Conservation (phyloP, 306 rosid species). For the Arachis stenosperma region DNA sequence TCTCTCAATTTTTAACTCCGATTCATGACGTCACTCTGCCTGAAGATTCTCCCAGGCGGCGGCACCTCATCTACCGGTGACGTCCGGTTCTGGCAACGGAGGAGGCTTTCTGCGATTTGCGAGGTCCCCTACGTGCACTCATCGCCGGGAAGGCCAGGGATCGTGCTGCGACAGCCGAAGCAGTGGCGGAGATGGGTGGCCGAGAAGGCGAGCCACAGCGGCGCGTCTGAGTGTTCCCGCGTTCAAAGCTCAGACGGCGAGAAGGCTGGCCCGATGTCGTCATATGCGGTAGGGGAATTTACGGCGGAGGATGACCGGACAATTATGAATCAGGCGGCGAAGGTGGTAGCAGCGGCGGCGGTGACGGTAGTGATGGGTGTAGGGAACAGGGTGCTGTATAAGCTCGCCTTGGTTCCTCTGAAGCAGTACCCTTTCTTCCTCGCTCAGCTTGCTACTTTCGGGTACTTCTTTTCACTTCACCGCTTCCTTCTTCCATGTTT, state of each 20-base stretch:
- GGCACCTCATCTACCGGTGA: constrained; percentile 18
- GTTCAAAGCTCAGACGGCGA: constrained; percentile 38
- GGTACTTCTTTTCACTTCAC: constrained; percentile 49
- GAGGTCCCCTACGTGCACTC: constrained; percentile 21
- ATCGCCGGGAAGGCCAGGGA: neutral
- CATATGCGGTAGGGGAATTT: constrained; percentile 37
- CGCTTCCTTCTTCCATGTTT: neutral
- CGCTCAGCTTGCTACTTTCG: constrained; percentile 90
- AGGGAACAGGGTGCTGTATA: constrained; percentile 78
- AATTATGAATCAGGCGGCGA: constrained; percentile 49
- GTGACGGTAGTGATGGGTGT: constrained; percentile 77
- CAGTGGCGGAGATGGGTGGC: neutral
- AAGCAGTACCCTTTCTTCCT: constrained; percentile 88
- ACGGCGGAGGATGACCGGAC: constrained; percentile 29
- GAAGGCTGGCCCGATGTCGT: constrained; percentile 36
- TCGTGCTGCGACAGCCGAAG: constrained; percentile 37
- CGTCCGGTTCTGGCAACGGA: constrained; percentile 21
- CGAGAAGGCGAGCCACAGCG: constrained; percentile 40
- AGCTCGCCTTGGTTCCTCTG: constrained; percentile 86
- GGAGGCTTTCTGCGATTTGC: constrained; percentile 21
- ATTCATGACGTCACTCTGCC: constrained; percentile 52
- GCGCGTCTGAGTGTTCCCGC: constrained; percentile 53
- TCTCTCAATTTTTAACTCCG: neutral
- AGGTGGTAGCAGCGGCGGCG: constrained; percentile 64
- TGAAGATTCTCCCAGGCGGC: constrained; percentile 44